These are phyloP conservation scores for Mycena rebaudengoi DNA, from an alignment of 768 basidiomycete species.

Conservation along the genomic window DNA sequence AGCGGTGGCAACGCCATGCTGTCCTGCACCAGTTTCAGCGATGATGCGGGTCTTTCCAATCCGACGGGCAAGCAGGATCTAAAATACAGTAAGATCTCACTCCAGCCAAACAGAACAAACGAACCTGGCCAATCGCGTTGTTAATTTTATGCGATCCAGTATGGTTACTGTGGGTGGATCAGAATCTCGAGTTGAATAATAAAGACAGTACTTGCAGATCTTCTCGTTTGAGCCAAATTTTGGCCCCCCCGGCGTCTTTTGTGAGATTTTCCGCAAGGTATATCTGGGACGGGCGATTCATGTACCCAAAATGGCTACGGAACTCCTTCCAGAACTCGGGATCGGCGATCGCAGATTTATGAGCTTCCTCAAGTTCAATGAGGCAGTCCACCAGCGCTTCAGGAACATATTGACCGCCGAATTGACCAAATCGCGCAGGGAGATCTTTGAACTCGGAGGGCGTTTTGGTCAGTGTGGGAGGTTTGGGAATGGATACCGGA, in stretches of 20 bases:
- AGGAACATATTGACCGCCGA: slow-evolving; percentile 97
- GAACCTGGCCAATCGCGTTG: slow-evolving; percentile 94
- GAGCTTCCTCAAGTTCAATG: slow-evolving; percentile 89
- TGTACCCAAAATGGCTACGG: slow-evolving; percentile 87
- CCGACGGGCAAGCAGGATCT: slow-evolving; percentile 94
- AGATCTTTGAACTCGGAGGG: slow-evolving; percentile 55
- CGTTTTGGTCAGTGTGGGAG: slow-evolving; percentile 37
- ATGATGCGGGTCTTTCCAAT: slow-evolving; percentile 97
- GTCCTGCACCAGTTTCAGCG: slow-evolving; percentile 98
- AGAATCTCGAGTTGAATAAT: background rate
- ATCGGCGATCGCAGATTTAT: slow-evolving; percentile 86
- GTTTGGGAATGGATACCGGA: slow-evolving; percentile 40
- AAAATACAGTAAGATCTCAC: slow-evolving; percentile 15
- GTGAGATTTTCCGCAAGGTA: slow-evolving; percentile 94
- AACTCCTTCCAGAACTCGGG: slow-evolving; percentile 95
- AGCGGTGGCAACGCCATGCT: slow-evolving; percentile 98
- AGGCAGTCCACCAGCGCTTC: slow-evolving; percentile 96
- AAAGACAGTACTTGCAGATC: slow-evolving; percentile 66
- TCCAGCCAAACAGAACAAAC: slow-evolving; percentile 22
- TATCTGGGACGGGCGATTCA: slow-evolving; percentile 91
- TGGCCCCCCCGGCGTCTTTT: slow-evolving; percentile 89
- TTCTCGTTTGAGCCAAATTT: slow-evolving; percentile 98
- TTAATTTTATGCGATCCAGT: slow-evolving; percentile 99
- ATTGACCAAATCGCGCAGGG: slow-evolving; percentile 90
- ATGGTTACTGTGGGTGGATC: slow-evolving; percentile 72